Conservation (phyloP, 208 protist genomes). For the Trypanosoma caninum region DNA sequence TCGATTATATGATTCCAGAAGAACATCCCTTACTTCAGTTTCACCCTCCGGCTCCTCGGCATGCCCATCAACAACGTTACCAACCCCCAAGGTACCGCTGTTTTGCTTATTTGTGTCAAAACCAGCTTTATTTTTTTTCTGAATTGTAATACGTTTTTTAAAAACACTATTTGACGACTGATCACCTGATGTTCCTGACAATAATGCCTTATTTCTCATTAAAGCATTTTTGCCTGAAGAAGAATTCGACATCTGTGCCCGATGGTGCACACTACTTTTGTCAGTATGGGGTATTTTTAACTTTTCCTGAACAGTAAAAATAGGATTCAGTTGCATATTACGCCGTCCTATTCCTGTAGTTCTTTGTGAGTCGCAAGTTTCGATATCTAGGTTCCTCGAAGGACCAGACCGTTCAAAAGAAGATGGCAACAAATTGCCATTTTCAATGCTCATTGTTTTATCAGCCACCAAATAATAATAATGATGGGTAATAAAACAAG, state of each 20-base stretch:
- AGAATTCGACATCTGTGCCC: background rate
- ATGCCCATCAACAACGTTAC: background rate
- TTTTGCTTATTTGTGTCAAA: background rate
- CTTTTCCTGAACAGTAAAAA: background rate
- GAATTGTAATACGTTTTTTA: background rate
- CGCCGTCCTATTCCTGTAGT: conserved; percentile 11
- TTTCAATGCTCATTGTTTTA: conserved; percentile 14
- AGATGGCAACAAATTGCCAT: conserved; percentile 1
- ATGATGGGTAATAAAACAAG: conserved; percentile 2
- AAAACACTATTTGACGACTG: background rate
- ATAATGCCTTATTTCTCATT: background rate
- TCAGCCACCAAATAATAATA: background rate
- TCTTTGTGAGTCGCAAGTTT: conserved; percentile 22
- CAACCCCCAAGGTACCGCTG: background rate
- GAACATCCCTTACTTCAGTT: conserved; percentile 10
- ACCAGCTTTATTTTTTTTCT: background rate
- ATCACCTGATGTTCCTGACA: background rate
- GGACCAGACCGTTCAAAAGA: conserved; percentile 14
- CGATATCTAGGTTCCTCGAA: conserved; percentile 25
- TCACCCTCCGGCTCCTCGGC: background rate
- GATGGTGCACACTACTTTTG: too few species aligned
- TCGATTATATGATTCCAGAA: conserved; percentile 26
- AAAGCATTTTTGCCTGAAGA: background rate
- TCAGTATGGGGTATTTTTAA: too few species aligned
- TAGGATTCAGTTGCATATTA: conserved; percentile 3